phyloP scores from a whole-genome alignment of 306 rosid genomes.

The Phaseolus lunatus region DNA sequence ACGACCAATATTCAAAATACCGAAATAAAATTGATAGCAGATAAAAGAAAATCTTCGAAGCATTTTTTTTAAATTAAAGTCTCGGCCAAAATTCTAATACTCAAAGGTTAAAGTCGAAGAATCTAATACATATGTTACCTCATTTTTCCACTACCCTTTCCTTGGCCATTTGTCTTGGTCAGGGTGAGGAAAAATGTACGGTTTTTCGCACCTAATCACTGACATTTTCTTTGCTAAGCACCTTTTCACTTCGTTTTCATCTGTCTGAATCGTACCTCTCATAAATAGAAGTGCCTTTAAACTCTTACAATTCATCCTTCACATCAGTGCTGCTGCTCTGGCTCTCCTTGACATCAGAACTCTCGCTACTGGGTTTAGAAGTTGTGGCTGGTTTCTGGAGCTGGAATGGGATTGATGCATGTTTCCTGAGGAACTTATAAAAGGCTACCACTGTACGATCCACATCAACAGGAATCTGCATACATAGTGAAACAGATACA shows the following conservation, averaged over 20 bases:
- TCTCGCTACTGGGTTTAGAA: constrained; percentile 52
- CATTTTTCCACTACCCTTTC: constrained; percentile 4
- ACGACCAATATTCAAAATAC: constrained; percentile 10
- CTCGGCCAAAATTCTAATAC: constrained; percentile 25
- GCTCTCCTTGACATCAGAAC: constrained; percentile 61
- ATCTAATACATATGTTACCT: constrained; percentile 24
- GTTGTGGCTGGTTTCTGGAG: constrained; percentile 72
- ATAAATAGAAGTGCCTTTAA: constrained; percentile 33
- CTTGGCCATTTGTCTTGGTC: constrained; percentile 8
- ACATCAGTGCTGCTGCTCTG: constrained; percentile 49
- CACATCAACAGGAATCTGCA: constrained; percentile 74
- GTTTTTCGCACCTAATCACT: constrained; percentile 25
- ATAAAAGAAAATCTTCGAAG: constrained; percentile 4
- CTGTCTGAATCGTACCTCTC: constrained; percentile 39
- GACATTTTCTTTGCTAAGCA: constrained; percentile 22
- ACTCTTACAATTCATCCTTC: constrained; percentile 78
- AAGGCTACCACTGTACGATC: constrained; percentile 88
- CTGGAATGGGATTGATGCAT: constrained; percentile 90
- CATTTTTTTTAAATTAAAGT: constrained; percentile 1
- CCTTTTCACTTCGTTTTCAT: constrained; percentile 37
- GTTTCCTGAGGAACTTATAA: constrained; percentile 83
- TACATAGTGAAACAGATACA: constrained; percentile 43
- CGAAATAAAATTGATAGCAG: not conserved
- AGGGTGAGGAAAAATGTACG: constrained; percentile 14
- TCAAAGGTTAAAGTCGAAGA: constrained; percentile 12